phyloP scores from a whole-genome alignment of 1,284 basidiomycete genomes.

The Naganishia sp. region DNA sequence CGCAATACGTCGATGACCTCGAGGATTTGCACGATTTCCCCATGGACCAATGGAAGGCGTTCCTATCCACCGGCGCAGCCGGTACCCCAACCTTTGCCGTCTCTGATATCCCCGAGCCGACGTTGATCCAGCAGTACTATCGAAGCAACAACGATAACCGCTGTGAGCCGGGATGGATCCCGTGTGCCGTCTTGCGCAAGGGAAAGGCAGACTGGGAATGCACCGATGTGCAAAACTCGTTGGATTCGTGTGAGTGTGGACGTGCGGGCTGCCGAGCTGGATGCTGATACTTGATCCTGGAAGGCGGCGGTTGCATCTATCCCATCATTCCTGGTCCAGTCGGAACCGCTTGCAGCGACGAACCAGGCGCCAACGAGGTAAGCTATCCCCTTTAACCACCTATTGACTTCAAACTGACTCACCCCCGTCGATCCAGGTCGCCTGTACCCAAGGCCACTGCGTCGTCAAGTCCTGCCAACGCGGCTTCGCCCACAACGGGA shows the following conservation, averaged over 20 bases:
- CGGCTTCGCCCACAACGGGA: slow-evolving; percentile 21
- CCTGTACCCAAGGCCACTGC: slow-evolving; percentile 18
- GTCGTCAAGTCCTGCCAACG: slow-evolving; percentile 20
- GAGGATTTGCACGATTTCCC: not conserved
- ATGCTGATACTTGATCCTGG: not conserved
- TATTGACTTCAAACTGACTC: not conserved
- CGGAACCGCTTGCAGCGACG: slow-evolving; percentile 11
- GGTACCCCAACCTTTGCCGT: slow-evolving; percentile 11
- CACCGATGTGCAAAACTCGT: slow-evolving; percentile 11
- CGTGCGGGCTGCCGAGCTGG: not conserved
- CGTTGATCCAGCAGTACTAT: slow-evolving; percentile 24
- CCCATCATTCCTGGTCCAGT: slow-evolving; percentile 17
- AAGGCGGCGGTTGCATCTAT: slow-evolving; percentile 21
- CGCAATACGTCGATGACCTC: not conserved
- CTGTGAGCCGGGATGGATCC: slow-evolving; percentile 21
- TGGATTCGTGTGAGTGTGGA: slow-evolving; percentile 17
- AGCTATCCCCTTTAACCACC: not conserved
- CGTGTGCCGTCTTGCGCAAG: slow-evolving; percentile 12
- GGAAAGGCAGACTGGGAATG: slow-evolving; percentile 25
- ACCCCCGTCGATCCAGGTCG: slow-evolving; percentile 1
- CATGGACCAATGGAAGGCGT: not conserved
- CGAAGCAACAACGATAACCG: not conserved
- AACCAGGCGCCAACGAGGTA: slow-evolving; percentile 19
- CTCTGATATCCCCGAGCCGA: slow-evolving; percentile 21
- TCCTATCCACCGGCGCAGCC: not conserved